These are phyloP conservation scores for Boletus rubescentipes DNA, from an alignment of 768 basidiomycete genomes.

Conservation along the genomic window DNA sequence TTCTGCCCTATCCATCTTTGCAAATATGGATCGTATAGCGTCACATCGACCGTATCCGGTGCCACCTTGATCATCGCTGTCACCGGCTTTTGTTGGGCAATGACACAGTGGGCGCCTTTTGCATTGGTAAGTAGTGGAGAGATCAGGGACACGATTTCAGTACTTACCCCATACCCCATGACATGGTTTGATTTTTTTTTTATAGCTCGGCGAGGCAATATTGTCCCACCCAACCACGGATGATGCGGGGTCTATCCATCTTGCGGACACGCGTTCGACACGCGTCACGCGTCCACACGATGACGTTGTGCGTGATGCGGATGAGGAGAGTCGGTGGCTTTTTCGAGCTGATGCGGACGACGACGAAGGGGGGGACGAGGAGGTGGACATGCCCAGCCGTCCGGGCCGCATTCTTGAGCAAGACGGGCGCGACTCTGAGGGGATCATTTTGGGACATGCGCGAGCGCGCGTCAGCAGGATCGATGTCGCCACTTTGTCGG, in stretches of 20 bases:
- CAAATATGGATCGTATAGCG: slow-evolving; percentile 41
- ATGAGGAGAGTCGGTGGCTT: slow-evolving; percentile 24
- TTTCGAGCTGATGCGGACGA: slow-evolving; percentile 26
- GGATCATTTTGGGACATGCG: slow-evolving; percentile 39
- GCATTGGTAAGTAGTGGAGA: slow-evolving; percentile 58
- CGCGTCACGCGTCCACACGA: slow-evolving; percentile 6
- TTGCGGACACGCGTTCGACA: slow-evolving; percentile 36
- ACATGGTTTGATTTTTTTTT: not conserved
- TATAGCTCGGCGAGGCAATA: slow-evolving; percentile 87
- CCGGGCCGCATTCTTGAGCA: not conserved
- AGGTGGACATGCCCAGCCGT: slow-evolving; percentile 1
- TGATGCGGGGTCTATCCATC: slow-evolving; percentile 37
- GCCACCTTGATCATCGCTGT: slow-evolving; percentile 75
- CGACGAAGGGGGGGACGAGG: slow-evolving; percentile 21
- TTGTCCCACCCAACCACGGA: slow-evolving; percentile 54
- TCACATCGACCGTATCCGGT: slow-evolving; percentile 65
- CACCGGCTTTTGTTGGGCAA: slow-evolving; percentile 91
- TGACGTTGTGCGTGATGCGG: slow-evolving; percentile 16
- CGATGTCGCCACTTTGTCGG: slow-evolving; percentile 32
- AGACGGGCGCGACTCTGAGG: slow-evolving; percentile 10
- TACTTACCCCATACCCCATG: slow-evolving; percentile 21
- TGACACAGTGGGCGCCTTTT: slow-evolving; percentile 92
- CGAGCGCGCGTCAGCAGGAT: slow-evolving; percentile 50
- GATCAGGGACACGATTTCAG: not conserved
- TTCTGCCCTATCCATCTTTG: slow-evolving; percentile 5